These are phyloP conservation scores for Hemerocallis citrina DNA, from an alignment of 106 monocot species.

Conservation along the genomic window DNA sequence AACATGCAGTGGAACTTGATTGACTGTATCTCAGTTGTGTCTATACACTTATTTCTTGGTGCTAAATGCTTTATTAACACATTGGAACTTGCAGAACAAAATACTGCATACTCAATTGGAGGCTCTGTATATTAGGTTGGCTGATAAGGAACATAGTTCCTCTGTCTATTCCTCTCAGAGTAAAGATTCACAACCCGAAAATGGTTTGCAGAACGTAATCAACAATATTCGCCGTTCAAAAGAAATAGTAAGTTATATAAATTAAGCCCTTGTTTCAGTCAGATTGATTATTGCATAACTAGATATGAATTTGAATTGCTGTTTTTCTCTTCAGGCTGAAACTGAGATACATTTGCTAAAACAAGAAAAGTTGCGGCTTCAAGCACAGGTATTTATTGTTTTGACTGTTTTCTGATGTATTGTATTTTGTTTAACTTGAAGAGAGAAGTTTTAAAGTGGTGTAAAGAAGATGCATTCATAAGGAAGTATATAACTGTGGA, in stretches of 20 bases:
- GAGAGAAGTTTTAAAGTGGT: no score
- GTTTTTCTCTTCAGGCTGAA: slow-evolving; percentile 48
- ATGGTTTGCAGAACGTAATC: slow-evolving; percentile 69
- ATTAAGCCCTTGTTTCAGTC: not conserved
- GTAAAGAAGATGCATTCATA: no score
- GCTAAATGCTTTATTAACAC: no score
- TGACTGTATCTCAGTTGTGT: no score
- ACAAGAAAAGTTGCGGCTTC: slow-evolving; percentile 79
- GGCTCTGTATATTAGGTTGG: slow-evolving; percentile 60
- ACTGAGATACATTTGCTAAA: slow-evolving; percentile 72
- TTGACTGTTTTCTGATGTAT: no score
- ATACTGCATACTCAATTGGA: slow-evolving; percentile 70
- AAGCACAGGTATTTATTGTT: slow-evolving; percentile 75
- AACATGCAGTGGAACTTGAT: no score
- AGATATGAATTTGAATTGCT: not conserved
- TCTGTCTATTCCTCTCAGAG: slow-evolving; percentile 23
- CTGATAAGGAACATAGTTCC: slow-evolving; percentile 50
- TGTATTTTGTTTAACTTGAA: no score
- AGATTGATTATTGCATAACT: slow-evolving; percentile 2
- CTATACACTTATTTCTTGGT: no score
- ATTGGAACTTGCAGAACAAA: slow-evolving; percentile 74
- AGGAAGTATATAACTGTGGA: no score
- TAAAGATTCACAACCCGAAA: slow-evolving; percentile 40
- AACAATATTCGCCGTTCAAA: slow-evolving; percentile 75
- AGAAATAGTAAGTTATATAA: slow-evolving; percentile 91